A percentile compares a stretch with the other conserved stretches of the same genome.
These are phyloP conservation scores for Hemerocallis citrina DNA, from an alignment of 106 monocot genomes.

Conservation along the genomic window DNA sequence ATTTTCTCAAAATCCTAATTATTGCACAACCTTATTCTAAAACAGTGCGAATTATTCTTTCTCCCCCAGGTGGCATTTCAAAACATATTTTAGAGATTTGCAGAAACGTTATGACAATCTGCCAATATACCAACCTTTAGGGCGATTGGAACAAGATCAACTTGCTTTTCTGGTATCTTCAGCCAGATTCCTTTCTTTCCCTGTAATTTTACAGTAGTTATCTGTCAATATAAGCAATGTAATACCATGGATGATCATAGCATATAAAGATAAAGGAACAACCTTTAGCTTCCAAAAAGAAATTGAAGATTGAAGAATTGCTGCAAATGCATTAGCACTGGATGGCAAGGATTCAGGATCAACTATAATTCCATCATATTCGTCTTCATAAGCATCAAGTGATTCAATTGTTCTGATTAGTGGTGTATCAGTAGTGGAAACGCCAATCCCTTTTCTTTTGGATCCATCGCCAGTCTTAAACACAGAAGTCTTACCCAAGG, in stretches of 20 bases:
- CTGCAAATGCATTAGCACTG: conserved; percentile 41
- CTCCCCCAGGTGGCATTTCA: not conserved
- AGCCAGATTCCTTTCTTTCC: conserved; percentile 80
- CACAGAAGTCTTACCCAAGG: not conserved
- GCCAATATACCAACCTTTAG: conserved; percentile 36
- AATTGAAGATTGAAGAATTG: conserved; percentile 62
- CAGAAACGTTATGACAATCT: not conserved
- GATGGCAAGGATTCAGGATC: conserved; percentile 52
- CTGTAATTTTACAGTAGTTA: conserved; percentile 17
- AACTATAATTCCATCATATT: conserved; percentile 65
- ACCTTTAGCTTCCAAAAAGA: conserved; percentile 62
- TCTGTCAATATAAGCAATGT: not conserved
- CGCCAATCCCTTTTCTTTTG: conserved; percentile 22
- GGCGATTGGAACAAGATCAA: conserved; percentile 75
- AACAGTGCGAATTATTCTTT: not conserved
- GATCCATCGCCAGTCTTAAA: conserved; percentile 1
- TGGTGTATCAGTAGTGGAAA: conserved; percentile 27
- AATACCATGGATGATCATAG: not conserved
- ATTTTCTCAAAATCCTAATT: not conserved
- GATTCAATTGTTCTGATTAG: conserved; percentile 22
- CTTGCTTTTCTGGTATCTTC: conserved; percentile 57
- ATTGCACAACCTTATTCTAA: not conserved
- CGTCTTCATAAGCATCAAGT: conserved; percentile 72
- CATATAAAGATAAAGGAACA: not conserved
- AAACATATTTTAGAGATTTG: not conserved